Evolutionary conservation across 2,329 filamentous ascomycete species (phyloP).

Genomic region (Lecanicillium sp.): DNA sequence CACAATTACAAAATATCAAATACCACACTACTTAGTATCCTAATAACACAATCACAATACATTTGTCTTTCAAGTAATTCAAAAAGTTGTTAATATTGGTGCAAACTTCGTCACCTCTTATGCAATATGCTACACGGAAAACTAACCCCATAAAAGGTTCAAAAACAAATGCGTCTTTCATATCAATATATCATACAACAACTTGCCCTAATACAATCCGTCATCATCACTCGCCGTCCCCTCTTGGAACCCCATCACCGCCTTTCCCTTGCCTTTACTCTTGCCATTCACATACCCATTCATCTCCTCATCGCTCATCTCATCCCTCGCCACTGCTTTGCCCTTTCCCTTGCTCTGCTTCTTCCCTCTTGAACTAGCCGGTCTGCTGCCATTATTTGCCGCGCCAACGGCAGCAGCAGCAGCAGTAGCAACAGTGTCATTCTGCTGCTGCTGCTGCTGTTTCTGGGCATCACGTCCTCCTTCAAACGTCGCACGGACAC

Average conservation of each 20-base stretch:
- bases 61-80: too few species aligned
- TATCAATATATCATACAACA: not conserved
- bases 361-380: conserved; percentile 27
- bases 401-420: too few species aligned
- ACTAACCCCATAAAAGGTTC: not conserved
- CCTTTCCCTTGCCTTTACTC: conserved; percentile 50
- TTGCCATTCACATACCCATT: conserved; percentile 19
- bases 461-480: conserved; percentile 36
- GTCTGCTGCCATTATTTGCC: too few species aligned
- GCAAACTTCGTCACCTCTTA: not conserved
- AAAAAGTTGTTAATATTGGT: too few species aligned
- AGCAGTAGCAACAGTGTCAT: conserved; percentile 10
- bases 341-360: conserved; percentile 23
- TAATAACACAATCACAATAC: too few species aligned
- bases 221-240: conserved; percentile 49
- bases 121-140: too few species aligned
- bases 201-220: conserved; percentile 38
- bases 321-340: conserved; percentile 23
- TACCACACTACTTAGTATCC: too few species aligned
- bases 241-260: conserved; percentile 41
- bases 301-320: conserved; percentile 25
- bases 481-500: conserved; percentile 77
- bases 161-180: too few species aligned
- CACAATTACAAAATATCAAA: conserved; percentile 4
- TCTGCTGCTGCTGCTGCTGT: conserved; percentile 24